phyloP scores from a whole-genome alignment of 2,329 filamentous ascomycete species.

The Aspergillus quadrilineatus region DNA sequence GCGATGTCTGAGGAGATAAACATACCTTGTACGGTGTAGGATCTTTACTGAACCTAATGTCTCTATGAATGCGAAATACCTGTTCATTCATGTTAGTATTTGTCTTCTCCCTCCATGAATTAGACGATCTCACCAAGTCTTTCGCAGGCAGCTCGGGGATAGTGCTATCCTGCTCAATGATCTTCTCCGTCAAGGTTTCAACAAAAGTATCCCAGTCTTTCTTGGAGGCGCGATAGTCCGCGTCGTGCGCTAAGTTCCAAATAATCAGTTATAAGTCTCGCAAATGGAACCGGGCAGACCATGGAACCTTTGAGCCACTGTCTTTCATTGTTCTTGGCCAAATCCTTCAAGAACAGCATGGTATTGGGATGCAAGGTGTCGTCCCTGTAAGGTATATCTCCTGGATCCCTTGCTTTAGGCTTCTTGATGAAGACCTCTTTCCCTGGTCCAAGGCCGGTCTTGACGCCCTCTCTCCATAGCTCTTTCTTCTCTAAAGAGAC shows the following conservation, averaged over 20 bases:
- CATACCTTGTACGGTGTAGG: constrained; percentile 83
- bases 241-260: constrained; percentile 65
- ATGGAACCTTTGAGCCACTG: constrained; percentile 62
- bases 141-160: constrained; percentile 83
- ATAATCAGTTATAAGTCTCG: constrained; percentile 5
- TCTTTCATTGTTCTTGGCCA: constrained; percentile 61
- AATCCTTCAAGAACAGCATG: constrained; percentile 58
- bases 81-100: constrained; percentile 28
- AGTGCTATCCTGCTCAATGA: constrained; percentile 73
- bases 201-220: constrained; percentile 82
- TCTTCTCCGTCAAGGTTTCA: constrained; percentile 66
- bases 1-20: constrained; percentile 5
- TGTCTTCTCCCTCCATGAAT: neutral
- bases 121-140: constrained; percentile 60
- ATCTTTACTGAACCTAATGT: constrained; percentile 80
- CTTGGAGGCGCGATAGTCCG: constrained; percentile 73
- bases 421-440: constrained; percentile 63
- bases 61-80: constrained; percentile 83
- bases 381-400: constrained; percentile 58
- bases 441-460: constrained; percentile 56
- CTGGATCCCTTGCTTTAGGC: constrained; percentile 61
- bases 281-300: neutral
- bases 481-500: constrained; percentile 44
- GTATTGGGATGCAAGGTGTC: constrained; percentile 64
- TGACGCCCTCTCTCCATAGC: constrained; percentile 58